Evolutionary conservation across 352 stramenopile genomes (phyloP).

Genomic region (Globisporangium cystogenes): DNA sequence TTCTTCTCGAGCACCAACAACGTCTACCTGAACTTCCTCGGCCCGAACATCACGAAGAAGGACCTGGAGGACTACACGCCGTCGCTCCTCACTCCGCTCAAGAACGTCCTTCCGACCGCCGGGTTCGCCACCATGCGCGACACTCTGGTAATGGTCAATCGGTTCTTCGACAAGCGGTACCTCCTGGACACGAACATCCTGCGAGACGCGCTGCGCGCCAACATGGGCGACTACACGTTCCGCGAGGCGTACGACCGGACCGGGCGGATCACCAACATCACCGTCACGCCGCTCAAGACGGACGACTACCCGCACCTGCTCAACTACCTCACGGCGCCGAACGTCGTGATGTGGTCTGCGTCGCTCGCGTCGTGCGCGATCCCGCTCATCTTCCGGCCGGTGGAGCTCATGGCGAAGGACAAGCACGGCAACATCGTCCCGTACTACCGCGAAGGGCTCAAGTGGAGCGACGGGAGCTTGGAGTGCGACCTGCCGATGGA

Average conservation of each 20-base stretch:
- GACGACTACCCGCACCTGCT: slow-evolving; percentile 95
- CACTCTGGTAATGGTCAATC: slow-evolving; percentile 46
- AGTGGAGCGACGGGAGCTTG: slow-evolving; percentile 94
- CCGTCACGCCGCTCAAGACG: slow-evolving; percentile 89
- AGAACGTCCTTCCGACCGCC: slow-evolving; percentile 38
- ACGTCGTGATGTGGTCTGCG: slow-evolving; percentile 98
- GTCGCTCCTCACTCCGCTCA: slow-evolving; percentile 32
- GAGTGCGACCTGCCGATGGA: slow-evolving; percentile 96
- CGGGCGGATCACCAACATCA: slow-evolving; percentile 98
- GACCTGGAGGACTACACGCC: slow-evolving; percentile 56
- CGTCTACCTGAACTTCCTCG: slow-evolving; percentile 57
- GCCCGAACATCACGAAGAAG: slow-evolving; percentile 56
- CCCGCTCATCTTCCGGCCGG: slow-evolving; percentile 92
- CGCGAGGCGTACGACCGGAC: slow-evolving; percentile 97
- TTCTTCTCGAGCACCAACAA: slow-evolving; percentile 42
- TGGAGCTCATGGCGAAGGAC: slow-evolving; percentile 95
- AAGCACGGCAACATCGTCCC: slow-evolving; percentile 74
- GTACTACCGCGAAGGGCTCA: slow-evolving; percentile 74
- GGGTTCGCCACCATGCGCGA: slow-evolving; percentile 42
- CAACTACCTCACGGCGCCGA: slow-evolving; percentile 98
- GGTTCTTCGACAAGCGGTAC: slow-evolving; percentile 68
- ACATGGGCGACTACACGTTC: slow-evolving; percentile 98
- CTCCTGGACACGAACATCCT: slow-evolving; percentile 66
- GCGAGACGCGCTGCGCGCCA: slow-evolving; percentile 65
- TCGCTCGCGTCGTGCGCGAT: slow-evolving; percentile 94